Evolutionary conservation across 2,329 filamentous ascomycete species (phyloP), one percentile per base, ranked within the genome.

Genomic region (Decorospora gaudefroyi): DNA sequence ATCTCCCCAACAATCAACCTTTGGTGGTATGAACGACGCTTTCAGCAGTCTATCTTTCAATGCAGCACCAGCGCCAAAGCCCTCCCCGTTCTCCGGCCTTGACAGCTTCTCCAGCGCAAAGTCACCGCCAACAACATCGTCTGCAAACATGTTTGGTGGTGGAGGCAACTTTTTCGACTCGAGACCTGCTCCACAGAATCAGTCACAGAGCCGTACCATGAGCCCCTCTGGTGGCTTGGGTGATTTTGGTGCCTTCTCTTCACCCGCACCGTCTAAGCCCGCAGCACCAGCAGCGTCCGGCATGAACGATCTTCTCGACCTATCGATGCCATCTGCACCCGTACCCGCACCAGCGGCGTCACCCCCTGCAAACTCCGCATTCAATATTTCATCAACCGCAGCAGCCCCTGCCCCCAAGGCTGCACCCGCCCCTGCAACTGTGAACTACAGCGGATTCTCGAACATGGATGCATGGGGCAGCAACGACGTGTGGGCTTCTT

Each of bases 161-260:
- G 88, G 90, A 37, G 90, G 90, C 33, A 81, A 86, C 65, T 93
- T 96, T 71, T 96, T 96, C 65, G 85, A 95, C 61, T 74, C 80
- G 15, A 84, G 86, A n/a, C 73, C 83, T 11, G 69, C 67, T 55
- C 68, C 28, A 45, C 77, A 57, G 59, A 45, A 67, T 10, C 71
- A 72, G 50, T 66, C 72, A 4, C 72, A 74, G 19, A 69, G 69
- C 30, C 75, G 77, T 55, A 73, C 76, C 6, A 79, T 77, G 53
- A 80, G 77, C 55, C 75, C 75, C 15, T 76, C 77, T 51, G 82
- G 80, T 51, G 83, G 79, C 13, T 75, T 78, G 51, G 69, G 71
- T 32, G 83, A 87, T 59, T 84, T 86, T 53, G 81, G 80, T 19
- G 86, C 91, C 51, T 80, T 85, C 22, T 78, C 80, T 9, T 83